Conservation (phyloP, 2,329 filamentous ascomycete species). For the Aspergillus piperis region DNA sequence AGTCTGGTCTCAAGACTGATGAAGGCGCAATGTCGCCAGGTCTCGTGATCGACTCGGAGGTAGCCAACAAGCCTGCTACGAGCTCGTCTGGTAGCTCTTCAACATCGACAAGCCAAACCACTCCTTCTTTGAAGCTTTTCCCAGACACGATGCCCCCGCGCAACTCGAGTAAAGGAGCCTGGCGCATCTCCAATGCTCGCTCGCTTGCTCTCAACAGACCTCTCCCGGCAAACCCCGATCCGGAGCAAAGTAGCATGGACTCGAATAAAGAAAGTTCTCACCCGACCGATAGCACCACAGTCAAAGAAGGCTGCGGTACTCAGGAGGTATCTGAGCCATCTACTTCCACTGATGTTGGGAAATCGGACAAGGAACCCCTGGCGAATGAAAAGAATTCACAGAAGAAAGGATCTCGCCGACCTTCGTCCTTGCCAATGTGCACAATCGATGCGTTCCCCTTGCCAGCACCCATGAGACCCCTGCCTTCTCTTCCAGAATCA, state of each 20-base stretch:
- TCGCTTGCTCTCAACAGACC: slow-evolving; percentile 15
- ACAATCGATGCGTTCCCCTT: slow-evolving; percentile 37
- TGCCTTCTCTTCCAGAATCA: slow-evolving; percentile 36
- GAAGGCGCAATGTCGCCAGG: slow-evolving; percentile 6
- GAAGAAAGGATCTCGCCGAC: slow-evolving; percentile 18
- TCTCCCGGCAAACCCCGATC: slow-evolving; percentile 5
- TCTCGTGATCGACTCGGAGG: neutral
- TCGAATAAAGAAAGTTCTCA: neutral
- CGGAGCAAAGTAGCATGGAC: neutral
- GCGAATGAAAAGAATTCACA: slow-evolving; percentile 7
- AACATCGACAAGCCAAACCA: slow-evolving; percentile 13
- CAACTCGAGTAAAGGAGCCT: slow-evolving; percentile 30
- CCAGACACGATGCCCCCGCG: slow-evolving; percentile 36
- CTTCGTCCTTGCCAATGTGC: slow-evolving; percentile 28
- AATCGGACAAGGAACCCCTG: neutral
- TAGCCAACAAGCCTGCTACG: slow-evolving; percentile 8
- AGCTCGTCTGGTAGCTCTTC: slow-evolving; percentile 16
- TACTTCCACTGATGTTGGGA: neutral
- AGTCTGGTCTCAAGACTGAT: slow-evolving; percentile 1
- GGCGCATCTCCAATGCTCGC: slow-evolving; percentile 24
- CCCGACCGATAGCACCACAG: neutral
- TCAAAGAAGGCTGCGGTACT: neutral
- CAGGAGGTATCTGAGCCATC: neutral
- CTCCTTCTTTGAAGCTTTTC: slow-evolving; percentile 34
- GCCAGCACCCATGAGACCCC: slow-evolving; percentile 37